phyloP scores from a whole-genome alignment of 495 filamentous ascomycete species.

The Penicillium daleae region DNA sequence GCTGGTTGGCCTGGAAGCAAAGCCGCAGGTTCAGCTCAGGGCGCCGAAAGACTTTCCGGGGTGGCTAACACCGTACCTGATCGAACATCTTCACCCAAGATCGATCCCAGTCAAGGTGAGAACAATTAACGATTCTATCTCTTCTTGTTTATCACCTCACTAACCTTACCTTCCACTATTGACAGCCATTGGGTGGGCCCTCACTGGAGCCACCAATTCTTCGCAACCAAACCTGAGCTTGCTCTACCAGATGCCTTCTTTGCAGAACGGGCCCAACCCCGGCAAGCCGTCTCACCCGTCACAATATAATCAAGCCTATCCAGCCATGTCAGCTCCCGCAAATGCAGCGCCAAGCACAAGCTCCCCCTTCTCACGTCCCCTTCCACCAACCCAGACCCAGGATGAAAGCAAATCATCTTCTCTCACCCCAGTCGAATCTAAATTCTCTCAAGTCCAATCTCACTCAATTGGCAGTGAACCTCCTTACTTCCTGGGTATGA shows the following conservation, averaged over 20 bases:
- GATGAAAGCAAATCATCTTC: conserved; percentile 24
- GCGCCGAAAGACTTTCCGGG: conserved; percentile 29
- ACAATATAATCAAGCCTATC: conserved; percentile 43
- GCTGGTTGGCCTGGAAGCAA: conserved; percentile 48
- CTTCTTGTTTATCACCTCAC: background rate
- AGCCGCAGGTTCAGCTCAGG: conserved; percentile 30
- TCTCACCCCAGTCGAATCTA: conserved; percentile 20
- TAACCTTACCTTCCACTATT: conserved; percentile 5
- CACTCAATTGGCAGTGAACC: conserved; percentile 23
- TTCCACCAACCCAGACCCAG: conserved; percentile 21
- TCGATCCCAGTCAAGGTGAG: conserved; percentile 58
- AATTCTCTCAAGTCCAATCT: conserved; percentile 28
- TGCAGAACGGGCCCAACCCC: conserved; percentile 24
- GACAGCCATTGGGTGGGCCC: conserved; percentile 72
- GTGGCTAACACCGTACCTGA: conserved; percentile 34
- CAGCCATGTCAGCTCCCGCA: conserved; percentile 28
- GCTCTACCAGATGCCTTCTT: conserved; percentile 62
- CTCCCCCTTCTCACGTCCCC: conserved; percentile 28
- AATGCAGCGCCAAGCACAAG: conserved; percentile 25
- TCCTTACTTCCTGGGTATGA: conserved; percentile 38
- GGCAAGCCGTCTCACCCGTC: conserved; percentile 34
- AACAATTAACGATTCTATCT: background rate
- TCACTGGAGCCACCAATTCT: conserved; percentile 81
- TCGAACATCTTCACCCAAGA: conserved; percentile 46
- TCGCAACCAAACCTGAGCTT: conserved; percentile 77